Percentiles rank a stretch among this genome's conserved stretches.
Conservation (phyloP, 2,329 filamentous ascomycete genomes). For the Coniochaeta sp. region DNA sequence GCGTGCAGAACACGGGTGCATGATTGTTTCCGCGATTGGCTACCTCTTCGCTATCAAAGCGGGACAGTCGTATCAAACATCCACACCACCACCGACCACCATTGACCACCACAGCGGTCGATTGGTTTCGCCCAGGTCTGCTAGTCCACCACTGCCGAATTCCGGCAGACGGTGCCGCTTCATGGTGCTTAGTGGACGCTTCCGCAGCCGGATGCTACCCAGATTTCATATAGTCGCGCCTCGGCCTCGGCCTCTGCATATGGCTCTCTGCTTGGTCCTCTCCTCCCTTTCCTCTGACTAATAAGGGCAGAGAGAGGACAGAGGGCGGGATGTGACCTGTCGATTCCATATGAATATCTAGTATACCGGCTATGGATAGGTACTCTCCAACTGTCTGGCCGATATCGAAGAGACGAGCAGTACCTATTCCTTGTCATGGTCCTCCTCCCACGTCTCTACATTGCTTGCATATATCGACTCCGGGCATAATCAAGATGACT, state of each 20-base stretch:
- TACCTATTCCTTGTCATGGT: neutral
- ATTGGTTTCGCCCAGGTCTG: no score
- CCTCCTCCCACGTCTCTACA: neutral
- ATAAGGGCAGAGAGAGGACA: neutral
- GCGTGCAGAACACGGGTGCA: neutral
- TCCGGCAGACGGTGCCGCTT: neutral
- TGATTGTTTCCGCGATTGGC: neutral
- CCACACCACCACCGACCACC: neutral
- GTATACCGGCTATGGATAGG: neutral
- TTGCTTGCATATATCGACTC: neutral
- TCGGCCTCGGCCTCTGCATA: neutral
- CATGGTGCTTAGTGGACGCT: neutral
- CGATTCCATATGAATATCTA: neutral
- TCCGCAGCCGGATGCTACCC: neutral
- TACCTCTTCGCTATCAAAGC: neutral
- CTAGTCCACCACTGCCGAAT: neutral
- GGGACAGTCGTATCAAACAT: neutral
- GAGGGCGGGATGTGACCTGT: neutral
- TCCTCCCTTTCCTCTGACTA: no score
- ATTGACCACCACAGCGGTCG: no score
- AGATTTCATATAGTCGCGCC: neutral
- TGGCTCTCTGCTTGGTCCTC: neutral
- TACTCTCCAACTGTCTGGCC: neutral
- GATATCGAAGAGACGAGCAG: neutral
- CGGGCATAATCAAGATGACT: neutral